Base-by-base conservation (phyloP, 2,329 filamentous ascomycete species). In the Chaetomium sp. region DNA sequence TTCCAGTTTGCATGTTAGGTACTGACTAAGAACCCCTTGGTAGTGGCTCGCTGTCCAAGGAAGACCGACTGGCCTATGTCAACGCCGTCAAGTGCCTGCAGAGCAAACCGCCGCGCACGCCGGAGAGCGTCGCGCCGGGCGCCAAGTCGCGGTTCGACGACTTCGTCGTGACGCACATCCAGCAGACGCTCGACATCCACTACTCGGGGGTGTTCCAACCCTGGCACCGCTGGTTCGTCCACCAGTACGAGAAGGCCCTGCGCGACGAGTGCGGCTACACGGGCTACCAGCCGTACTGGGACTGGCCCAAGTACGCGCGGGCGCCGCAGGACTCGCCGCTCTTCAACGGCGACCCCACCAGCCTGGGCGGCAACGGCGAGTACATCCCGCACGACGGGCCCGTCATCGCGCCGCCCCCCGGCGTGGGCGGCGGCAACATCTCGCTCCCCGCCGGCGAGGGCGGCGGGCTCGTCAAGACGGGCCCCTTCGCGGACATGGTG, bases 391-490 rank as follows among this genome's bases (percentile, higher is more conserved):
- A 76, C 53, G 66, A 73, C 0, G 75, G 75, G 19, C 72, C 74
- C 13, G 66, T 74, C 10, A 74, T 74, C 57, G 68, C 67, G 0
- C 73, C 74, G 10, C 71, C 72, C 3, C 65, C 70, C 3, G 69
- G 71, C 42, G 68, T 73, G 54, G 71, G 72, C n/a, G 71, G 69
- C 31, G 68, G 63, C 10, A 62, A 62, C 50, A 69, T 70, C 25
- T 62, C 65, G 21, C 68, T 82, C 10, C 79, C 81, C 0, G 76
- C 82, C 0, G 85, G 83, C 7, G 76, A 75, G 2, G 85, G 86
- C 4, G 85, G 85, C 47, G 85, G 85, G 27, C 87, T 84, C 70
- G 76, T 87, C 2, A 76, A 72, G 16, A 77, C 75, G 0, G 69
- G 67, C 12, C 65, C 69, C 51, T 70, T 69, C n/a, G 58, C 57